A percentile compares a stretch with the other conserved stretches of the same genome.
Conservation (phyloP, 2,329 filamentous ascomycete species). For the Colletotrichum tamarilloi region DNA sequence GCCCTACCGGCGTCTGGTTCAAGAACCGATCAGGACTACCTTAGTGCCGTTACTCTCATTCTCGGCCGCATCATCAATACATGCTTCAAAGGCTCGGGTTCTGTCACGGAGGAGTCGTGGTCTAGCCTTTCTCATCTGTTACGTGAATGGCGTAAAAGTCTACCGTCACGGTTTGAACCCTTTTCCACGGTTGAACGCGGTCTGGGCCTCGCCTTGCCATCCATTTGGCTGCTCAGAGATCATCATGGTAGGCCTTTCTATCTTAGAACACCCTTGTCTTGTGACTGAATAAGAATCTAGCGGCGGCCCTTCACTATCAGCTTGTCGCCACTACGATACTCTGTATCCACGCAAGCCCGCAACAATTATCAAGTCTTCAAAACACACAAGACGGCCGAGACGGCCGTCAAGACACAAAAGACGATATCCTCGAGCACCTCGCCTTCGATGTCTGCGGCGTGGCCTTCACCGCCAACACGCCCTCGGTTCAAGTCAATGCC, state of each 20-base stretch:
- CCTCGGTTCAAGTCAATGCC: conserved; percentile 57
- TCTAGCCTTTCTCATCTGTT: conserved; percentile 38
- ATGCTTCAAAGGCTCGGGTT: conserved; percentile 39
- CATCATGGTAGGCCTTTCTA: conserved; percentile 52
- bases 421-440: conserved; percentile 45
- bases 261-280: background rate
- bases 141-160: conserved; percentile 43
- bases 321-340: conserved; percentile 50
- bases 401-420: background rate
- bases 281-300: conserved; percentile 40
- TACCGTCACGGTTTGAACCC: conserved; percentile 46
- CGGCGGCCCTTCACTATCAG: conserved; percentile 55
- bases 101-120: conserved; percentile 37
- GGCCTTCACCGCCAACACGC: conserved; percentile 54
- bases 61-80: conserved; percentile 57
- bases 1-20: conserved; percentile 5
- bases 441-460: conserved; percentile 55
- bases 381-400: background rate
- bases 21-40: conserved; percentile 44
- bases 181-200: conserved; percentile 41
- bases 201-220: conserved; percentile 44
- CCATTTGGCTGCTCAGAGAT: conserved; percentile 51
- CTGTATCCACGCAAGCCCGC: conserved; percentile 25
- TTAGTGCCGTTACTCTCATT: conserved; percentile 55
- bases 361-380: conserved; percentile 26